Evolutionary conservation across 345 rosid species (phyloP), one percentile per base, ranked within the genome.

Genomic region (Gossypium raimondii): DNA sequence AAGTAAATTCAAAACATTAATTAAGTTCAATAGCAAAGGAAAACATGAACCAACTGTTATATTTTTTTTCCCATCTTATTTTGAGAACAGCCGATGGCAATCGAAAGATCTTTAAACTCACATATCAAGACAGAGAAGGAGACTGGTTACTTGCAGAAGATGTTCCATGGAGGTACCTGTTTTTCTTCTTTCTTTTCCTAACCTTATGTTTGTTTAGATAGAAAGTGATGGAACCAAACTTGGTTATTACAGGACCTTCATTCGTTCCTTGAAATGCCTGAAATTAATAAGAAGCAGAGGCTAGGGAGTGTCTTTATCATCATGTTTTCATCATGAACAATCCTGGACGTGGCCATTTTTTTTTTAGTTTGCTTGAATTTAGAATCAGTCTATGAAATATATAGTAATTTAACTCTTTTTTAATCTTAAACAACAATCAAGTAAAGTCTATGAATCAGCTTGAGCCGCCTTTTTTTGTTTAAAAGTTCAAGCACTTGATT

Each of bases 141-240:
- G 73, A 69, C 59, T 69, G 73, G 73, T 14, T 50, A 44, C 58
- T 69, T 25, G 73, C 73, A 16, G 24, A 69, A 69, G 73, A 69
- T 69, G 58, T 69, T 9, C 58, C 73, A 11, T 69, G 73, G 73
- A 69, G 73, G 73, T 69, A 50, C 59, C 24, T 2, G 12, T 7
- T 20, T 22, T 47, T 67, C n/a, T 47, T 47, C 12, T 48, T 67
- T 48, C 29, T 48, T 67, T 48, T 22, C 57, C 34, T 6, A 9
- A n/a, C 29, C 53, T 45, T 66, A 67, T 48, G 43, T 68, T 67
- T 47, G 43, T 3, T 69, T 50, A 50, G 24, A 27, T 9, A 27
- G 59, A 50, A 69, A 25, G 24, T 69, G 57, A 69, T 16, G 59
- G 45, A 16, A 69, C 5, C 3, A 16, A 50, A 69, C 22, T 2